Percentiles rank a stretch among this genome's conserved stretches.
These are phyloP conservation scores for Coemansia sp. DNA, from an alignment of 192 early-diverging fungal species.

Conservation along the genomic window DNA sequence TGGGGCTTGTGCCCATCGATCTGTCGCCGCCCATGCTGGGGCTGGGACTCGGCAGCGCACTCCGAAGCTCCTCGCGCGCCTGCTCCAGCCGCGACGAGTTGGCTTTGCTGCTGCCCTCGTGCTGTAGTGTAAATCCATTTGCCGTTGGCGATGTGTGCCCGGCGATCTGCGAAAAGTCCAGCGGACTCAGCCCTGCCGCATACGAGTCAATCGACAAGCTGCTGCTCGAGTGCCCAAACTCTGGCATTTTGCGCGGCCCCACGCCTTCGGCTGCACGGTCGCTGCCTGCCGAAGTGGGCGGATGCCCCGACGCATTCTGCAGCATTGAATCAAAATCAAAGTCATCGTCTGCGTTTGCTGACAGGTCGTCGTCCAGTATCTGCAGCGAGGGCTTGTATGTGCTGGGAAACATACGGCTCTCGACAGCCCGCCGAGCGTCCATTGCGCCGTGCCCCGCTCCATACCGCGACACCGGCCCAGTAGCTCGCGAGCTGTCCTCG, in stretches of 20 bases:
- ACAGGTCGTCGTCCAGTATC: slow-evolving; percentile 25
- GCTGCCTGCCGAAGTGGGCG: slow-evolving; percentile 8
- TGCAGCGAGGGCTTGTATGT: slow-evolving; percentile 46
- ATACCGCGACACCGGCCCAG: background rate
- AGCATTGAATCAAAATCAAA: slow-evolving; percentile 53
- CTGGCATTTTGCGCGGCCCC: slow-evolving; percentile 15
- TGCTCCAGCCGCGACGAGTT: slow-evolving; percentile 14
- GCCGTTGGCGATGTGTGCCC: slow-evolving; percentile 22
- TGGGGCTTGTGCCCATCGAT: background rate
- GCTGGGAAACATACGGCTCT: slow-evolving; percentile 33
- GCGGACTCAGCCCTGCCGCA: slow-evolving; percentile 30
- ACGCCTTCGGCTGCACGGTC: slow-evolving; percentile 8
- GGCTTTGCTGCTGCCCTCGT: background rate
- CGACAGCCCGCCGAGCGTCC: slow-evolving; percentile 7
- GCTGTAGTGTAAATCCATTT: slow-evolving; percentile 16
- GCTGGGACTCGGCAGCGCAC: slow-evolving; percentile 13
- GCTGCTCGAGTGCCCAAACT: slow-evolving; percentile 21
- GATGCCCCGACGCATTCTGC: slow-evolving; percentile 26
- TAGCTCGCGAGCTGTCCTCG: slow-evolving; percentile 3
- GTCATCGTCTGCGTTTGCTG: slow-evolving; percentile 24
- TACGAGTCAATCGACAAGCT: slow-evolving; percentile 29
- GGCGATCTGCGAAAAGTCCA: slow-evolving; percentile 18
- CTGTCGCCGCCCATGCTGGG: slow-evolving; percentile 2
- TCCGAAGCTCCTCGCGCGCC: slow-evolving; percentile 29
- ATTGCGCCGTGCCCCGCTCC: slow-evolving; percentile 1